Evolutionary conservation across 805 yeast genomes (phyloP).

Genomic region (Candida xiaguanensis): DNA sequence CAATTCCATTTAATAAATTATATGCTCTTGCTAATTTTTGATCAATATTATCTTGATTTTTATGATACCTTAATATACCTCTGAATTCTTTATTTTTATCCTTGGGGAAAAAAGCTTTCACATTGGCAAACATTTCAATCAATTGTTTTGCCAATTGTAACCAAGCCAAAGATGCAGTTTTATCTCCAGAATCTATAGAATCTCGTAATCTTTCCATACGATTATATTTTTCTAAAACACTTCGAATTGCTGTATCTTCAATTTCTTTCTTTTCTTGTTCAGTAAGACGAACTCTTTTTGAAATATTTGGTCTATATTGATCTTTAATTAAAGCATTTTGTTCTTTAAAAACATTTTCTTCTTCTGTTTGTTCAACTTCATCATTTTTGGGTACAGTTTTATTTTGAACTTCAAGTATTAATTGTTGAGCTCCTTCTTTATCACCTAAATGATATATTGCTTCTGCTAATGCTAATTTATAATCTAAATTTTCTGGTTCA

Average conservation of each 20-base stretch:
- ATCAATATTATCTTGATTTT: conserved; percentile 61
- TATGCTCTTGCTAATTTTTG: conserved; percentile 69
- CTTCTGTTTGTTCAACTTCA: conserved; percentile 1
- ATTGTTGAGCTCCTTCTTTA: conserved; percentile 48
- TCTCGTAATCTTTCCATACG: conserved; percentile 50
- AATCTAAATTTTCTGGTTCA: conserved; percentile 66
- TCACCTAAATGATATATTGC: conserved; percentile 66
- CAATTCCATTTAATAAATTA: conserved; percentile 56
- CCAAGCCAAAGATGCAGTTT: conserved; percentile 74
- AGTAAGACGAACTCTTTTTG: conserved; percentile 19
- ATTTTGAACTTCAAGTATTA: conserved; percentile 51
- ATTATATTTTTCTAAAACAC: conserved; percentile 52
- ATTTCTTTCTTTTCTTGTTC: conserved; percentile 50
- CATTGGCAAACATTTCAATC: conserved; percentile 76
- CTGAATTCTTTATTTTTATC: conserved; percentile 69
- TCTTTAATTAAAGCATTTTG: conserved; percentile 15
- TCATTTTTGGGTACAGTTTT: conserved; percentile 1
- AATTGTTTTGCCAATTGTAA: conserved; percentile 77
- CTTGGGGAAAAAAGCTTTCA: conserved; percentile 72
- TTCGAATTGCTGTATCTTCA: conserved; percentile 56
- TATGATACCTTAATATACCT: conserved; percentile 62
- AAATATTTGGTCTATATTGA: conserved; percentile 10
- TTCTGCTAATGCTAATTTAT: conserved; percentile 78
- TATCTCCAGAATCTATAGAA: conserved; percentile 35
- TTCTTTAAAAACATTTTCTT: conserved; percentile 9